These are phyloP conservation scores for Entelexis paramagnoliae DNA, from an alignment of 1,139 yeast species.

Conservation along the genomic window DNA sequence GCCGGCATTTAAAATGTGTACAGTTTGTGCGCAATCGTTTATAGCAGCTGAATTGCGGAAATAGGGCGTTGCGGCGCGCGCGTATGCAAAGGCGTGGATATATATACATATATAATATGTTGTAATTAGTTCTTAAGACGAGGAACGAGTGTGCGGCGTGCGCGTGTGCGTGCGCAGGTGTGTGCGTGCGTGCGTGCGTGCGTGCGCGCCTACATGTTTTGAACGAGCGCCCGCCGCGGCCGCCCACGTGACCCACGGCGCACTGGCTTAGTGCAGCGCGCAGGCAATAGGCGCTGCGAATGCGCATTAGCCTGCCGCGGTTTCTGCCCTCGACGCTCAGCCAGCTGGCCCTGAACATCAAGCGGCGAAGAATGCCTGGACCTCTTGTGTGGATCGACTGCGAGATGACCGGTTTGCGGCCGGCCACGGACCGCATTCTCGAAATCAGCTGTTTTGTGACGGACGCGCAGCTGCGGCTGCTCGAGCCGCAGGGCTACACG, in stretches of 20 bases:
- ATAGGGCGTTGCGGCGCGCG: too few relatives aligned
- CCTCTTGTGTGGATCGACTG: constrained; percentile 77
- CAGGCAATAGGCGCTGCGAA: background rate
- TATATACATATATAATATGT: too few relatives aligned
- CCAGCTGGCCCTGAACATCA: background rate
- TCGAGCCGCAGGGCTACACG: constrained; percentile 62
- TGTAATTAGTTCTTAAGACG: too few relatives aligned
- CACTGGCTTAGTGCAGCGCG: background rate
- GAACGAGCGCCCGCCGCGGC: too few relatives aligned
- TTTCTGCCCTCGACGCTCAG: background rate
- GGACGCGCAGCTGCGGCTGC: constrained; percentile 59
- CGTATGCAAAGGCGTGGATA: too few relatives aligned
- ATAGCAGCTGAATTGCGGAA: too few relatives aligned
- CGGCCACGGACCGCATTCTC: constrained; percentile 60
- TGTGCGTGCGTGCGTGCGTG: too few relatives aligned
- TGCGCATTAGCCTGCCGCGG: constrained; percentile 1
- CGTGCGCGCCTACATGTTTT: too few relatives aligned
- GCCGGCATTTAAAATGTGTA: too few relatives aligned
- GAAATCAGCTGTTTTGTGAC: constrained; percentile 89
- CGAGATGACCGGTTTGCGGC: constrained; percentile 90
- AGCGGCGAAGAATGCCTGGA: constrained; percentile 10
- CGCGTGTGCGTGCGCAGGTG: too few relatives aligned
- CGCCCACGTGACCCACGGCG: background rate
- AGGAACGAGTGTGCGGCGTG: too few relatives aligned
- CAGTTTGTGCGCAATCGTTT: too few relatives aligned